Conservation (phyloP, 2,329 filamentous ascomycete species). For the Ascochyta koolunga region DNA sequence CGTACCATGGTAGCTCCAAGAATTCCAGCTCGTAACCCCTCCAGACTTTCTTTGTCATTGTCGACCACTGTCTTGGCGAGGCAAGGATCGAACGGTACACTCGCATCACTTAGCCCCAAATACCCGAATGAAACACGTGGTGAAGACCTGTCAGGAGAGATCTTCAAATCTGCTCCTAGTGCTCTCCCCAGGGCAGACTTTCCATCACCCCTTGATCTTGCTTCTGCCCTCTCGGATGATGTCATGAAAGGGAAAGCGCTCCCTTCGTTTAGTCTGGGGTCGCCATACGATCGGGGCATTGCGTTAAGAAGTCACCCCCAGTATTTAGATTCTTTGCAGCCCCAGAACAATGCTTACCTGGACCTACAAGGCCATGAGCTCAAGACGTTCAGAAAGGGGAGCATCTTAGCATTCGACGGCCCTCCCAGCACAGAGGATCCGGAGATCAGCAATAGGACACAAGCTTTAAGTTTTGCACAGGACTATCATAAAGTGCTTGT, state of each 20-base stretch:
- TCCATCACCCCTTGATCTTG: constrained; percentile 2
- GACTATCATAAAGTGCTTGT: constrained; percentile 39
- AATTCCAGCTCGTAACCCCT: constrained; percentile 29
- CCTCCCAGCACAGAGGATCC: constrained; percentile 8
- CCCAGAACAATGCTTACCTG: background rate
- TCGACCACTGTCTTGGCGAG: background rate
- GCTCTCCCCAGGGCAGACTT: background rate
- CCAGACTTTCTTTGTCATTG: constrained; percentile 23
- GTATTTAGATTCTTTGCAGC: background rate
- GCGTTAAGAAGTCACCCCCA: background rate
- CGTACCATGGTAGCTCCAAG: constrained; percentile 8
- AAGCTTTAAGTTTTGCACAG: constrained; percentile 31
- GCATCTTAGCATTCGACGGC: background rate
- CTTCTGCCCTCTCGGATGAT: constrained; percentile 21
- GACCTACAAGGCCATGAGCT: background rate
- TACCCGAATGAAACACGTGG: background rate
- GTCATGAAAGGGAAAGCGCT: constrained; percentile 33
- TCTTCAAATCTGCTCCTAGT: background rate
- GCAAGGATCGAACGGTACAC: background rate
- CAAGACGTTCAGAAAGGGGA: background rate
- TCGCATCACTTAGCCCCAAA: background rate
- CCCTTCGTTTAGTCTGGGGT: constrained; percentile 25
- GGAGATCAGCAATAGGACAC: constrained; percentile 24
- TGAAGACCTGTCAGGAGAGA: background rate
- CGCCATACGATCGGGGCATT: constrained; percentile 8